These are phyloP conservation scores for Tetrapisispora fleetii DNA, from an alignment of 805 yeast species.

Conservation along the genomic window DNA sequence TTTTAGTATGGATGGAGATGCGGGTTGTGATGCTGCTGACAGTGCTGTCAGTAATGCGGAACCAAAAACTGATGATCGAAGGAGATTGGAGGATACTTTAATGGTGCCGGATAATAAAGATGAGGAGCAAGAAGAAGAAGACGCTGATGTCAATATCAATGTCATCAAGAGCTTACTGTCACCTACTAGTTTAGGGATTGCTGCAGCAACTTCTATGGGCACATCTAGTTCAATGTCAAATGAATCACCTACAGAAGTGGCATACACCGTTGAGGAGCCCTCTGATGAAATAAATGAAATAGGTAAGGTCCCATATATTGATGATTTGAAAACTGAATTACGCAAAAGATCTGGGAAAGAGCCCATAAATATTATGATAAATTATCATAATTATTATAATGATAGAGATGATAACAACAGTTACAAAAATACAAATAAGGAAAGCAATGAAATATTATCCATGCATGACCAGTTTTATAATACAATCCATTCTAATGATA, in stretches of 20 bases:
- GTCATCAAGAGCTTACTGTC: constrained; percentile 17
- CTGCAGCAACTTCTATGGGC: constrained; percentile 15
- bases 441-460: background rate
- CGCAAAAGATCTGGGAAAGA: constrained; percentile 10
- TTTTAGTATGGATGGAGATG: background rate
- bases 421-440: background rate
- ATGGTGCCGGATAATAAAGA: constrained; percentile 3
- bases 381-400: constrained; percentile 21
- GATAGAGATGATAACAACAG: background rate
- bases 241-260: background rate
- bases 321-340: constrained; percentile 9
- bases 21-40: background rate
- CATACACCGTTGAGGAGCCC: constrained; percentile 7
- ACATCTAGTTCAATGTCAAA: background rate
- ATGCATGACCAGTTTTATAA: constrained; percentile 2
- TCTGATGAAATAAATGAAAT: background rate
- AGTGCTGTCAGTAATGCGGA: background rate
- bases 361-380: constrained; percentile 22
- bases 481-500: background rate
- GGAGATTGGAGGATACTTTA: background rate
- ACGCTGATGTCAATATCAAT: background rate
- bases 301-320: background rate
- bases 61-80: background rate
- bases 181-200: constrained; percentile 24
- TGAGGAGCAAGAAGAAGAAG: constrained; percentile 4